Evolutionary conservation across 148 eudicot species (phyloP).

Genomic region (Fagopyrum tataricum): DNA sequence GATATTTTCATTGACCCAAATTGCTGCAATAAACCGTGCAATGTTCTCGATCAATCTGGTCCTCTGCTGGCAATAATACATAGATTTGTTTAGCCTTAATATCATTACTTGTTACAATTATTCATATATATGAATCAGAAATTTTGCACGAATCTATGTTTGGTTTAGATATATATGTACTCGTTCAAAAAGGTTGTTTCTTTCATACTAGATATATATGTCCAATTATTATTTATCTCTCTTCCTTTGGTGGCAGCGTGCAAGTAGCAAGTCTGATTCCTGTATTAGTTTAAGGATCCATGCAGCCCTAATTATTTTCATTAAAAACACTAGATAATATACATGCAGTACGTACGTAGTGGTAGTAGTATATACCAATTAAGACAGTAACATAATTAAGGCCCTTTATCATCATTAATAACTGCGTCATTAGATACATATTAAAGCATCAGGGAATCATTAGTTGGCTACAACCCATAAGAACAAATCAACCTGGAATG

Average conservation of each 20-base stretch:
- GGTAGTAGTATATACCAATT: not conserved
- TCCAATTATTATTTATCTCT: not conserved
- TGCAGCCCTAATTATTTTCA: not conserved
- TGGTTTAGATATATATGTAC: too few relatives aligned
- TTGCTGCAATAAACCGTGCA: too few relatives aligned
- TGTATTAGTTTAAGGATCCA: not conserved
- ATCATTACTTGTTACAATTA: too few relatives aligned
- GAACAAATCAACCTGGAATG: not conserved
- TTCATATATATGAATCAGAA: too few relatives aligned
- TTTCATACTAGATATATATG: not conserved
- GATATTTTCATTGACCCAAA: too few relatives aligned
- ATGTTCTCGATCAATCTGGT: too few relatives aligned
- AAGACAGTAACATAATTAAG: not conserved
- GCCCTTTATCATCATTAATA: not conserved
- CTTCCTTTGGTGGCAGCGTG: not conserved
- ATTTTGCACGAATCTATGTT: too few relatives aligned
- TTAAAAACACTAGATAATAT: not conserved
- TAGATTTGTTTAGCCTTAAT: too few relatives aligned
- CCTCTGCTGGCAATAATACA: too few relatives aligned
- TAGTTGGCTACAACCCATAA: not conserved
- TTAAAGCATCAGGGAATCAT: not conserved
- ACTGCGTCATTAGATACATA: not conserved
- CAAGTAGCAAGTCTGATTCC: not conserved
- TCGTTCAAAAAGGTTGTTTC: not conserved
- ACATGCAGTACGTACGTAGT: not conserved